Conservation (phyloP, 139 green algal species). For the Penium margaritaceum region DNA sequence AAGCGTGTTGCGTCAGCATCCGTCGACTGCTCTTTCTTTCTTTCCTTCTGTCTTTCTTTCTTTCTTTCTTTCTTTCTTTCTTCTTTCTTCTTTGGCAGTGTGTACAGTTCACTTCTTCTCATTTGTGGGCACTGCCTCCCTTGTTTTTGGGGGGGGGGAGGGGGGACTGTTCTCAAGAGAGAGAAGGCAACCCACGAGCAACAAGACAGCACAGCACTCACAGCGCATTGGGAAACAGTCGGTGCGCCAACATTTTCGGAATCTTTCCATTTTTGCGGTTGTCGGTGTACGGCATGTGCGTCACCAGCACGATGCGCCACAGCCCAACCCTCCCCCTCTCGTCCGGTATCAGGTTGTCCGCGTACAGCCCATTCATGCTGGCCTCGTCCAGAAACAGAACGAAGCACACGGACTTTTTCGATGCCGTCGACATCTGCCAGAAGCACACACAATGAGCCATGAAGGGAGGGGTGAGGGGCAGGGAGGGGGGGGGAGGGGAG, state of each 20-base stretch:
- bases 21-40: too few species aligned
- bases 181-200: too few species aligned
- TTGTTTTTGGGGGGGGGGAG: too few species aligned
- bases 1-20: too few species aligned
- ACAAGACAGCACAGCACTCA: conserved; percentile 5
- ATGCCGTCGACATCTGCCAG: not conserved
- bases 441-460: not conserved
- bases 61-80: too few species aligned
- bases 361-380: not conserved
- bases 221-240: conserved; percentile 31
- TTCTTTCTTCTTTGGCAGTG: too few species aligned
- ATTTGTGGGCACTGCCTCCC: too few species aligned
- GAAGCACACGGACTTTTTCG: conserved; percentile 13
- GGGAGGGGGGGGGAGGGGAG: not conserved
- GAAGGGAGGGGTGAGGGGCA: not conserved
- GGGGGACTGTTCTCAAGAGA: too few species aligned
- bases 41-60: too few species aligned
- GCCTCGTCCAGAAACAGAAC: conserved; percentile 16
- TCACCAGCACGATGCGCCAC: conserved; percentile 24
- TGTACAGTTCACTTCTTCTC: too few species aligned
- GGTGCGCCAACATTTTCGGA: conserved; percentile 35
- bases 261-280: conserved; percentile 30
- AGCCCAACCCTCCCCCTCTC: conserved; percentile 20
- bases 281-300: conserved; percentile 27
- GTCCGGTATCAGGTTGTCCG: conserved; percentile 14